These are phyloP conservation scores for Ceratocystis ficicola DNA, from an alignment of 2,329 filamentous ascomycete species.

Conservation along the genomic window DNA sequence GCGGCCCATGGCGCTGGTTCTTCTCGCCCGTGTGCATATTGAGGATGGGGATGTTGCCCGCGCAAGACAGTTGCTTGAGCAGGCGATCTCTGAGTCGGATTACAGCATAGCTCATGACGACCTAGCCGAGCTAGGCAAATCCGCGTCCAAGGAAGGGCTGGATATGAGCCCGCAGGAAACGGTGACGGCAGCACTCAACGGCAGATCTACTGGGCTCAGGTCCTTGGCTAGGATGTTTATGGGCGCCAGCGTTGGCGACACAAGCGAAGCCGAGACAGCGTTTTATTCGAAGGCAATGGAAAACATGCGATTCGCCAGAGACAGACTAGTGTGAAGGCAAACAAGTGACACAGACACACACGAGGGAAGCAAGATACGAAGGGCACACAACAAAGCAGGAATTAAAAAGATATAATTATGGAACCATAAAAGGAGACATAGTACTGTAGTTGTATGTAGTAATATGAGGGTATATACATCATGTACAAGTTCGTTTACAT, in stretches of 20 bases:
- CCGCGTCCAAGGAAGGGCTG: not conserved
- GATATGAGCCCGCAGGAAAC: not conserved
- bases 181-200: not conserved
- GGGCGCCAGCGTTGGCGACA: not conserved
- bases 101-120: conserved; percentile 10
- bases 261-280: not conserved
- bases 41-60: not conserved
- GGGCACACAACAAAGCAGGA: not conserved
- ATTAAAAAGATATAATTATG: not conserved
- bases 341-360: not conserved
- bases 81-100: conserved; percentile 7
- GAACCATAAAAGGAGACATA: not conserved
- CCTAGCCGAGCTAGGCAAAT: not conserved
- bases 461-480: conserved; percentile 6
- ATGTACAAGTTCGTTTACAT: conserved; percentile 6
- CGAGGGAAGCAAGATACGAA: not conserved
- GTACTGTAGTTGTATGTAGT: not conserved
- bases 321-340: not conserved
- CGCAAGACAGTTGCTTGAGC: not conserved
- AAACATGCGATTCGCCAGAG: not conserved
- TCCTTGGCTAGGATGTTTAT: conserved; percentile 4
- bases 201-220: not conserved
- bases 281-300: conserved; percentile 8
- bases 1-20: conserved; percentile 11
- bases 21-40: not conserved